Base-by-base conservation (phyloP, 192 early-diverging fungal genomes). In the Haplosporangium gracile region DNA sequence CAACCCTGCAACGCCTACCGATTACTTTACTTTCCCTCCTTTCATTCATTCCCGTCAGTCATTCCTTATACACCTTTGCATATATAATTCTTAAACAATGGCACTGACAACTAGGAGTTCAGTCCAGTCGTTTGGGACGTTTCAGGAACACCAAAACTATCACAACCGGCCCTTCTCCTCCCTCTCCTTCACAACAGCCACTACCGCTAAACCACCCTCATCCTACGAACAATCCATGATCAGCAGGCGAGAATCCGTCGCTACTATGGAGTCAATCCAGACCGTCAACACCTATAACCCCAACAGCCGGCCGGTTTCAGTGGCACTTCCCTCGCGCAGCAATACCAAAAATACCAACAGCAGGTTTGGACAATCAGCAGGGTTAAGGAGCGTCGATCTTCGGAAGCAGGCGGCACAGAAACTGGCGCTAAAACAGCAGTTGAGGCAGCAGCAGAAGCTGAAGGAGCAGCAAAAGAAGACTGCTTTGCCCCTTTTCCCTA, bases 401-500 rank as follows among this genome's bases (percentile, higher is more conserved):
- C 68, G 69, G 7, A 45, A 72, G 11, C 71, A 78, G 68, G 51
- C 45, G 20, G 47, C 71, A 18, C 16, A 70, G 22, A 78, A 77
- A 40, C 29, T 72, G 7, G 47, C 53, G 36, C 34, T 63, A 38
- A 78, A 77, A 38, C 60, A 65, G 24, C 76, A 83, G 43, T n/a
- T 74, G 60, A 72, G 73, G 65, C 82, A 74, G 10, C 75, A 74
- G 24, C 81, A 82, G 29, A 60, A 70, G 20, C 15, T 73, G 34
- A 75, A 82, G 29, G 45, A 70, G 10, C 11, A 60, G 0, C 69
- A 83, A 22, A 77, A 81, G 55, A 80, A 81, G 20, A 69, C 57
- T 65, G 39, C 75, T 16, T 29, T 86, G 26, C 84, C 75, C 0
- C 53, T 86, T 38, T 86, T 86, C 53, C 84, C 84, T 5, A 86